These are phyloP conservation scores for Aspergillus costaricaensis DNA, from an alignment of 2,329 filamentous ascomycete genomes.

Conservation along the genomic window DNA sequence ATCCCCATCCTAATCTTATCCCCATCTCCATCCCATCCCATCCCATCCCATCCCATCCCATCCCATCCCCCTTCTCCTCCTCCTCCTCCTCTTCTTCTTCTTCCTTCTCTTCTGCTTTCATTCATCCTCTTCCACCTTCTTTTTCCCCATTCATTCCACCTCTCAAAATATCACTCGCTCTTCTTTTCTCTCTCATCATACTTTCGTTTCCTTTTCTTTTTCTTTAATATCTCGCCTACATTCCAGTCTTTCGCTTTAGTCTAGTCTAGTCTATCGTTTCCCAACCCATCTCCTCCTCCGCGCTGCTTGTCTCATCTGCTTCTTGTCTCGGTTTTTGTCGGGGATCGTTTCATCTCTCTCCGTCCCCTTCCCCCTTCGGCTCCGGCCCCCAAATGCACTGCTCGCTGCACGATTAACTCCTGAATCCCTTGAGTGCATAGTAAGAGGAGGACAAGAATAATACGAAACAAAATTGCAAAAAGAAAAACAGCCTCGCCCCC, in stretches of 20 bases:
- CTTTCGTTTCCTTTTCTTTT: slow-evolving; percentile 10
- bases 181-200: slow-evolving; percentile 10
- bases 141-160: neutral
- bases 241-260: slow-evolving; percentile 8
- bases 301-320: slow-evolving; percentile 15
- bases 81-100: slow-evolving; percentile 6
- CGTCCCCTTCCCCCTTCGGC: slow-evolving; percentile 14
- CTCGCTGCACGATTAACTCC: slow-evolving; percentile 14
- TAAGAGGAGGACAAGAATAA: neutral
- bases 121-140: too few relatives aligned
- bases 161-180: neutral
- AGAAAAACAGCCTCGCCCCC: neutral
- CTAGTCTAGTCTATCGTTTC: slow-evolving; percentile 13
- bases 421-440: slow-evolving; percentile 9
- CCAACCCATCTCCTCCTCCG: slow-evolving; percentile 11
- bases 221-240: slow-evolving; percentile 3
- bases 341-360: slow-evolving; percentile 19
- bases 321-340: slow-evolving; percentile 16
- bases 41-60: slow-evolving; percentile 10
- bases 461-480: neutral
- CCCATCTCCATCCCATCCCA: slow-evolving; percentile 8
- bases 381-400: slow-evolving; percentile 12
- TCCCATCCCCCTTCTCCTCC: neutral
- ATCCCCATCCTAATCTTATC: neutral
- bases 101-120: slow-evolving; percentile 10